A percentile compares a stretch with the other conserved stretches of the same genome.
phyloP scores from a whole-genome alignment of 352 stramenopile species.

The Pythium folliculosum region DNA sequence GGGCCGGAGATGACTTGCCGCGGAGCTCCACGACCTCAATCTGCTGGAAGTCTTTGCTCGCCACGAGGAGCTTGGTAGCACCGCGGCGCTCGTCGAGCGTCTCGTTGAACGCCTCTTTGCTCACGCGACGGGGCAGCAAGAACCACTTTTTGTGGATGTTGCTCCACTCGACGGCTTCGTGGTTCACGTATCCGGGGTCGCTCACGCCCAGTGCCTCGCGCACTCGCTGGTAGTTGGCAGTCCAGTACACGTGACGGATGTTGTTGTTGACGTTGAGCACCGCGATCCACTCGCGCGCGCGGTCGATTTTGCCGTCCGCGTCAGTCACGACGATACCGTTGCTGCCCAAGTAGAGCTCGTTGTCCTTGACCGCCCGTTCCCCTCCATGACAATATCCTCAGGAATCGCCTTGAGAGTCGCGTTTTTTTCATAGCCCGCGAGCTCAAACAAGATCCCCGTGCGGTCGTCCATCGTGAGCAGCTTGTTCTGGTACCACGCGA shows the following conservation, averaged over 20 bases:
- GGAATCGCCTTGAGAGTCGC: constrained; percentile 83
- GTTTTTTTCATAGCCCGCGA: constrained; percentile 79
- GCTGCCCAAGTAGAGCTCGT: constrained; percentile 94
- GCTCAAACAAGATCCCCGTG: constrained; percentile 97
- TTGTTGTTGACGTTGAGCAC: constrained; percentile 83
- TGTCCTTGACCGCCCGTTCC: constrained; percentile 96
- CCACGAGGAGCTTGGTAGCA: constrained; percentile 87
- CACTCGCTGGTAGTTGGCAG: constrained; percentile 90
- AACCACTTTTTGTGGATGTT: constrained; percentile 95
- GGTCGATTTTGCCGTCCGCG: constrained; percentile 88
- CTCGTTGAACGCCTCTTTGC: constrained; percentile 93
- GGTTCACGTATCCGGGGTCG: constrained; percentile 94
- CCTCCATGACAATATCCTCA: constrained; percentile 96
- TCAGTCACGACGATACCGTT: constrained; percentile 93
- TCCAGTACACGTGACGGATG: constrained; percentile 92
- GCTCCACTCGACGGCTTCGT: constrained; percentile 97
- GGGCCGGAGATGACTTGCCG: constrained; percentile 28
- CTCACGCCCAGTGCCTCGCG: constrained; percentile 83
- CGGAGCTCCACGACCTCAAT: constrained; percentile 79
- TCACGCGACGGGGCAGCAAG: constrained; percentile 95
- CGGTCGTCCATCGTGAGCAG: constrained; percentile 97
- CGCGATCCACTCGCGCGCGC: constrained; percentile 97
- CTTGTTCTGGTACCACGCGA: constrained; percentile 80
- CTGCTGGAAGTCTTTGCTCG: constrained; percentile 84
- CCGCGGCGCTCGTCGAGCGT: constrained; percentile 91